Conservation (phyloP, 2,329 filamentous ascomycete species). For the Venturia pyrina region DNA sequence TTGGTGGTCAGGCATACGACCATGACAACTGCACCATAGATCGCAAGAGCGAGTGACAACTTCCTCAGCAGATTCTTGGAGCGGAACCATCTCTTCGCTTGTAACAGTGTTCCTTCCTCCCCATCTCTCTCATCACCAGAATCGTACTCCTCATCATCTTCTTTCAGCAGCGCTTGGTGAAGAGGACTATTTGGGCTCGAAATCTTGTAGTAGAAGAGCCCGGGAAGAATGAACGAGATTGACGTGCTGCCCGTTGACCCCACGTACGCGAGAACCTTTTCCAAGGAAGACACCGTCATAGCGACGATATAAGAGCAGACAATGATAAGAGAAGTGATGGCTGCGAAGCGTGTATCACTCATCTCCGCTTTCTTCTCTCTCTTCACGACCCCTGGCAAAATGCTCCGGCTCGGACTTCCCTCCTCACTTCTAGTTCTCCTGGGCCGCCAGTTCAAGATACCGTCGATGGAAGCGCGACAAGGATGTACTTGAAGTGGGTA, state of each 20-base stretch:
- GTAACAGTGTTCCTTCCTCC: slow-evolving; percentile 36
- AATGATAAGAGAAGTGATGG: slow-evolving; percentile 80
- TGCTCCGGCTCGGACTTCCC: slow-evolving; percentile 21
- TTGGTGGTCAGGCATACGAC: slow-evolving; percentile 78
- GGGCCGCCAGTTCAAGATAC: slow-evolving; percentile 87
- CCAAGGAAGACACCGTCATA: slow-evolving; percentile 81
- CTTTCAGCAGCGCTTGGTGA: slow-evolving; percentile 79
- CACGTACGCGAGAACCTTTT: slow-evolving; percentile 88
- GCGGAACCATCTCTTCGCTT: slow-evolving; percentile 23
- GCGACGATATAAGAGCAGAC: slow-evolving; percentile 77
- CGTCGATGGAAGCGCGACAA: slow-evolving; percentile 88
- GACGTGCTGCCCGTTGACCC: slow-evolving; percentile 89
- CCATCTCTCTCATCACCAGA: slow-evolving; percentile 49
- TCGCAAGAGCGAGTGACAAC: slow-evolving; percentile 61
- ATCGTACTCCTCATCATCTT: slow-evolving; percentile 84
- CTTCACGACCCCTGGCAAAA: slow-evolving; percentile 16
- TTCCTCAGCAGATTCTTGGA: slow-evolving; percentile 56
- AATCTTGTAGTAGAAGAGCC: slow-evolving; percentile 98
- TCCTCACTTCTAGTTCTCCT: slow-evolving; percentile 10
- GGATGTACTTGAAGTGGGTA: slow-evolving; percentile 94
- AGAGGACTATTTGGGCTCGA: slow-evolving; percentile 77
- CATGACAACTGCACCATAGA: slow-evolving; percentile 87
- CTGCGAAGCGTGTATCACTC: slow-evolving; percentile 77
- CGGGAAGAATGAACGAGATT: slow-evolving; percentile 93
- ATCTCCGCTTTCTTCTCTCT: slow-evolving; percentile 44